Evolutionary conservation across 345 rosid genomes (phyloP), one percentile per base, ranked within the genome.

Genomic region (Heritiera littoralis): DNA sequence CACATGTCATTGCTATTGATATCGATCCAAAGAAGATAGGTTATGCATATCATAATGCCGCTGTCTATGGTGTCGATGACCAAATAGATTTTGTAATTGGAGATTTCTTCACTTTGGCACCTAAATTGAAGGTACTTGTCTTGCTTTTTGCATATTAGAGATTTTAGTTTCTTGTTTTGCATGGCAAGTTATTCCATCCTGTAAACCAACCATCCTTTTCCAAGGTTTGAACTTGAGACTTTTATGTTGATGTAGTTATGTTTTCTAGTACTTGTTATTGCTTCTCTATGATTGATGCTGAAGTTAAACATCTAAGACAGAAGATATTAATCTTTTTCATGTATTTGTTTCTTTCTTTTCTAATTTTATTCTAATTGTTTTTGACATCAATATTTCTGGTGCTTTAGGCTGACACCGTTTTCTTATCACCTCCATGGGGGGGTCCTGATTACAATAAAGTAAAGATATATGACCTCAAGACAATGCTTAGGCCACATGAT

Each of bases 381-480:
- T 56, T 45, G 5, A 46, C 54, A 41, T 71, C 54, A 55, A 71
- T 69, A 51, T 73, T 41, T 73, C 69, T 66, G 55, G 38, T 73
- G 75, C 78, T 80, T 77, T 88, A 93, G 99, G 97, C 94, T 23
- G 92, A 87, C 61, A 87, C 91, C 1, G 92, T 91, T 69, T 96
- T 94, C 86, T 81, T 96, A 80, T 96, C 99, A 45, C 98, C 98
- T 80, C 97, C 99, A 9, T 94, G 99, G 97, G 99, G 99, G 6
- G 98, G 98, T 56, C 99, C 98, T 82, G 91, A 88, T 79, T 96
- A 96, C 79, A 66, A 85, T 30, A 92, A 87, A 90, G 92, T 81
- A 12, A 73, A 82, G 82, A 86, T 80, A 32, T 96, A 94, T 76
- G 83, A 92, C 86, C 85, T 92, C 74, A 90, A 78, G 86, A 93